phyloP scores from a whole-genome alignment of 2,329 filamentous ascomycete species.

The Claviceps purpurea region DNA sequence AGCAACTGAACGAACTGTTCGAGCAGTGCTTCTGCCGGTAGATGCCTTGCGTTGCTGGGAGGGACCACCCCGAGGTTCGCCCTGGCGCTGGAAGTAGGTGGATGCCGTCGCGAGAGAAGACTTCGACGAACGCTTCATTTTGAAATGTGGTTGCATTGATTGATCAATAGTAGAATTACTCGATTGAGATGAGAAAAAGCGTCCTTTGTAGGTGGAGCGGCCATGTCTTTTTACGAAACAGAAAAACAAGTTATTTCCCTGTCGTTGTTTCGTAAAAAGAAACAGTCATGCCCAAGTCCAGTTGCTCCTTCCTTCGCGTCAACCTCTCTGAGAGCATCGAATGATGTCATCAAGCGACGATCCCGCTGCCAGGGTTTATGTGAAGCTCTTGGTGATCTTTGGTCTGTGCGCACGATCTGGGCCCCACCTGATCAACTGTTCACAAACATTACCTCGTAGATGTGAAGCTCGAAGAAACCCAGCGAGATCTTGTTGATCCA shows the following conservation, averaged over 20 bases:
- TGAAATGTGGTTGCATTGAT: neutral
- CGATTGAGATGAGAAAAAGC: neutral
- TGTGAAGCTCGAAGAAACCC: too few relatives aligned
- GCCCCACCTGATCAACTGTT: too few relatives aligned
- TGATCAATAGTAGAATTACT: too few relatives aligned
- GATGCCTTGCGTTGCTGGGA: neutral
- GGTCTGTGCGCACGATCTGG: too few relatives aligned
- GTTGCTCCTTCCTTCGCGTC: neutral
- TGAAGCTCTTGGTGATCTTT: too few relatives aligned
- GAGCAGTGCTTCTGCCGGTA: neutral
- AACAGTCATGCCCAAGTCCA: neutral
- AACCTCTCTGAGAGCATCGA: neutral
- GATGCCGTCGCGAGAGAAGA: neutral
- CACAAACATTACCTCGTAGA: too few relatives aligned
- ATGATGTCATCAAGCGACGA: neutral
- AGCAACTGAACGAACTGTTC: slow-evolving; percentile 8
- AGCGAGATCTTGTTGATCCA: too few relatives aligned
- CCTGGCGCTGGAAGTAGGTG: neutral
- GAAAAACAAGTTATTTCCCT: neutral
- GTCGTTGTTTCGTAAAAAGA: neutral
- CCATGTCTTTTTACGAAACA: neutral
- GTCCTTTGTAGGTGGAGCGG: too few relatives aligned
- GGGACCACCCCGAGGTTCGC: neutral
- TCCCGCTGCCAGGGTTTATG: too few relatives aligned
- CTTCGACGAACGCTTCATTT: neutral